phyloP scores from a whole-genome alignment of 495 filamentous ascomycete genomes.

The Elaphomyces granulatus region DNA sequence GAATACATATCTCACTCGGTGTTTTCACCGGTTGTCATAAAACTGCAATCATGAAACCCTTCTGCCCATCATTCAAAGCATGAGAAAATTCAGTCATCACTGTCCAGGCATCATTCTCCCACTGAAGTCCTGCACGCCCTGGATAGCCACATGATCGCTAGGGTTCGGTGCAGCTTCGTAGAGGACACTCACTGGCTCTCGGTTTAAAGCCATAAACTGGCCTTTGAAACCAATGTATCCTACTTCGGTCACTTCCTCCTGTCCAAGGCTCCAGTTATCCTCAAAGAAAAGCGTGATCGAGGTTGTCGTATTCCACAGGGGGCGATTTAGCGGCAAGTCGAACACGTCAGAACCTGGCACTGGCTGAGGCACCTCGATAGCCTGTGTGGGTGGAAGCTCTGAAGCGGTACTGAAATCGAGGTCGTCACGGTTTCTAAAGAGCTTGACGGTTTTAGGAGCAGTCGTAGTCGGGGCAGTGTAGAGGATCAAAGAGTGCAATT shows the following conservation, averaged over 20 bases:
- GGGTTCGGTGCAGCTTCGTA: slow-evolving; percentile 95
- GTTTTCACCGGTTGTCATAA: too few species aligned
- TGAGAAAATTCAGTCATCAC: too few species aligned
- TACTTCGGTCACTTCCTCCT: slow-evolving; percentile 64
- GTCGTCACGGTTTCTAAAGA: slow-evolving; percentile 74
- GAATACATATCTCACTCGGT: too few species aligned
- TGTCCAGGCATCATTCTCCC: slow-evolving; percentile 29
- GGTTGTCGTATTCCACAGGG: slow-evolving; percentile 70
- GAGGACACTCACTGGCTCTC: slow-evolving; percentile 68
- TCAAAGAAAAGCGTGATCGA: slow-evolving; percentile 71
- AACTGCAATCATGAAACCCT: too few species aligned
- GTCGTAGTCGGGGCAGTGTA: slow-evolving; percentile 54
- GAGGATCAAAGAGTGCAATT: slow-evolving; percentile 75
- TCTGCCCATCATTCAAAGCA: too few species aligned
- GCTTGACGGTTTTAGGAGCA: slow-evolving; percentile 69
- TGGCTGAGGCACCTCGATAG: slow-evolving; percentile 62
- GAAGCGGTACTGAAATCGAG: slow-evolving; percentile 68
- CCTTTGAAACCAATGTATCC: slow-evolving; percentile 86
- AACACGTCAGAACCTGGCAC: slow-evolving; percentile 50
- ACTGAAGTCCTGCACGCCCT: slow-evolving; percentile 28
- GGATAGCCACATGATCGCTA: slow-evolving; percentile 53
- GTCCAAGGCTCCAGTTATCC: slow-evolving; percentile 44
- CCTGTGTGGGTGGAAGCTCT: slow-evolving; percentile 58
- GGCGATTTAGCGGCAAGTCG: slow-evolving; percentile 72
- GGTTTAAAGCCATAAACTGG: slow-evolving; percentile 71